Conservation (phyloP, 2,329 filamentous ascomycete genomes). For the Xylariaceae sp. region DNA sequence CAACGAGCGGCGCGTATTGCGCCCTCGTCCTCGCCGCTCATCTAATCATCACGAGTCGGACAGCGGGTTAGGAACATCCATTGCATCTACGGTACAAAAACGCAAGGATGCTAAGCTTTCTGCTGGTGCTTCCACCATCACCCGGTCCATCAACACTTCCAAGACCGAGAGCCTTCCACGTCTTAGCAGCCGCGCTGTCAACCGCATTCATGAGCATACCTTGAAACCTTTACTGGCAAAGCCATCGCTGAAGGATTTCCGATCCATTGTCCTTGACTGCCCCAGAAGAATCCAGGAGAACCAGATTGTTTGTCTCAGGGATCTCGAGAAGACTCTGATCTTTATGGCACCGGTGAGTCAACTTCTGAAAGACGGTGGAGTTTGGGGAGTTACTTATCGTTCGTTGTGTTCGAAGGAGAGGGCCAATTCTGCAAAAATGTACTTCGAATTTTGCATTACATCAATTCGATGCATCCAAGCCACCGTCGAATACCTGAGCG, state of each 20-base stretch:
- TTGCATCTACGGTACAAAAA: conserved; percentile 67
- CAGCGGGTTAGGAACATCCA: conserved; percentile 85
- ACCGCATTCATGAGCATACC: conserved; percentile 80
- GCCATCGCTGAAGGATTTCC: conserved; percentile 77
- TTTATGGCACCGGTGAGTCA: conserved; percentile 93
- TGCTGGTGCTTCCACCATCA: conserved; percentile 63
- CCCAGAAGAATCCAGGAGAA: conserved; percentile 81
- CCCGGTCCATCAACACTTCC: conserved; percentile 60
- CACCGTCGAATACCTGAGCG: conserved; percentile 83
- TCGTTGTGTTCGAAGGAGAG: conserved; percentile 78
- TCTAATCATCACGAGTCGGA: conserved; percentile 78
- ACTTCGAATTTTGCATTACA: conserved; percentile 87
- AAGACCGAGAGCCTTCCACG: conserved; percentile 59
- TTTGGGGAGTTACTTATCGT: conserved; percentile 72
- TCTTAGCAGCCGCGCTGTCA: conserved; percentile 73
- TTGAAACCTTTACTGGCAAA: conserved; percentile 80
- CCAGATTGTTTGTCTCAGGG: conserved; percentile 88
- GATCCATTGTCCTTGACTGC: conserved; percentile 78
- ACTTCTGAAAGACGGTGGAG: conserved; percentile 56
- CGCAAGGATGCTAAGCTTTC: conserved; percentile 51
- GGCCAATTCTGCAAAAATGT: conserved; percentile 72
- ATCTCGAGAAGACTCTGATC: conserved; percentile 92
- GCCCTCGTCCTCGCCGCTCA: conserved; percentile 61
- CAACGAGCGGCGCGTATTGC: conserved; percentile 57
- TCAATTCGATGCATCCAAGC: conserved; percentile 90